A percentile compares a stretch with the other conserved stretches of the same genome.
Conservation (phyloP, 1,139 yeast species). For the Eremothecium coryli region DNA sequence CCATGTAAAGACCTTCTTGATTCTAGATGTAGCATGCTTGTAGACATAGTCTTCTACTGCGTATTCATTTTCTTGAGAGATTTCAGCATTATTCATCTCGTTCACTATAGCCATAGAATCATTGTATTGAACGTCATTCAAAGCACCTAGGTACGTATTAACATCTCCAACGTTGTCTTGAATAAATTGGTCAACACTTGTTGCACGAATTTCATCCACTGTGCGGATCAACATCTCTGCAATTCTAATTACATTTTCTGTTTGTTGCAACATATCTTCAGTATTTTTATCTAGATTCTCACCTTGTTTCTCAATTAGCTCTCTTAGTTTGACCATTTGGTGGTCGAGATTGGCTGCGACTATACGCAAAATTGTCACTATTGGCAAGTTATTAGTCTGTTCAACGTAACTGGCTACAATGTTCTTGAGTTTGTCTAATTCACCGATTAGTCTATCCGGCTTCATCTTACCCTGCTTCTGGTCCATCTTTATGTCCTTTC, state of each 20-base stretch:
- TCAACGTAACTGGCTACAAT: conserved; percentile 4
- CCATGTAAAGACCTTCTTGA: conserved; percentile 2
- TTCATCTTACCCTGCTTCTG: not conserved
- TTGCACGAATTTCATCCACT: conserved; percentile 4
- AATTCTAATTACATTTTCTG: conserved; percentile 1
- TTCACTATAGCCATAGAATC: conserved; percentile 3
- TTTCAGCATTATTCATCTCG: not conserved
- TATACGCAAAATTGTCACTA: conserved; percentile 2
- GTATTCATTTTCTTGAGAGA: not conserved
- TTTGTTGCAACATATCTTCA: not conserved
- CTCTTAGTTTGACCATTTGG: not conserved
- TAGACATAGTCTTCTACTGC: not conserved
- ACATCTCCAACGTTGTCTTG: conserved; percentile 2
- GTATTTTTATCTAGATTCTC: not conserved
- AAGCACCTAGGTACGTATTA: conserved; percentile 1
- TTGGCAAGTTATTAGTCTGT: conserved; percentile 1
- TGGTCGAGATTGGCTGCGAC: conserved; percentile 3
- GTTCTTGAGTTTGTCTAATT: conserved; percentile 1
- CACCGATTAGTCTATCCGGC: not conserved
- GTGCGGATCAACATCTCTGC: conserved; percentile 3
- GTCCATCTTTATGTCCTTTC: not conserved
- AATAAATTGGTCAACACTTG: conserved; percentile 2
- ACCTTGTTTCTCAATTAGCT: not conserved
- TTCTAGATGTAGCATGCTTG: not conserved
- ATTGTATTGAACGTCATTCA: not conserved